A percentile compares a stretch with the other conserved stretches of the same genome.
Evolutionary conservation across 331 rosid genomes (phyloP).

Genomic region (Acacia pycnantha): DNA sequence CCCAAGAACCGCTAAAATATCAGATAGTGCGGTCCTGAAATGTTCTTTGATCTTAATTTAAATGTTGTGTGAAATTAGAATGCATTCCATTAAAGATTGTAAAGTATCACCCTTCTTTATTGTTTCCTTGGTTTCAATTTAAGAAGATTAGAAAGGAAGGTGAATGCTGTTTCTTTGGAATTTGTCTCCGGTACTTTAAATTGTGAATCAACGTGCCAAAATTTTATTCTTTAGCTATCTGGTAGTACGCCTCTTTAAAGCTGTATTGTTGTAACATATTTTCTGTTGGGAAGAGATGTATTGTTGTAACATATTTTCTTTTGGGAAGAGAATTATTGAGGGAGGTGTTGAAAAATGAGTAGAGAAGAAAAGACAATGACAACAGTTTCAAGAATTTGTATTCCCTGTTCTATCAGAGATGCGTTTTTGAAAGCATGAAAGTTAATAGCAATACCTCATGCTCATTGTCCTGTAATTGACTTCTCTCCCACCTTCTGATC

Average conservation of each 20-base stretch:
- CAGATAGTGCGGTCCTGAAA: no score
- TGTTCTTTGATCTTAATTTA: background rate
- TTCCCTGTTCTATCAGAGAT: background rate
- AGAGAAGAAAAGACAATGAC: background rate
- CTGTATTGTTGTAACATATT: background rate
- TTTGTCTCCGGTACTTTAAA: background rate
- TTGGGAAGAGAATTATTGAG: background rate
- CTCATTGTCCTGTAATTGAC: background rate
- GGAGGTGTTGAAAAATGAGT: background rate
- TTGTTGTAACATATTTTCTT: background rate
- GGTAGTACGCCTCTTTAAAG: background rate
- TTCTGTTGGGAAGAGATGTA: background rate
- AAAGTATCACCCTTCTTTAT: background rate
- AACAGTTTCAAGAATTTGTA: background rate
- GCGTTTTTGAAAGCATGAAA: background rate
- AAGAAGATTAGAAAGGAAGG: background rate
- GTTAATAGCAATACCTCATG: background rate
- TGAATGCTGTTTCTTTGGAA: background rate
- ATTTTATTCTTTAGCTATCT: background rate
- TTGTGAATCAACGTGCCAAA: background rate
- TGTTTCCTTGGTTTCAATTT: background rate
- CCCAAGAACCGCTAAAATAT: background rate
- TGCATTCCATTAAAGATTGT: slow-evolving; percentile 8
- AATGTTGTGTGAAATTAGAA: background rate
- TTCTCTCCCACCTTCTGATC: background rate